These are phyloP conservation scores for Coffea canephora DNA, from an alignment of 257 asterid species.

Conservation along the genomic window DNA sequence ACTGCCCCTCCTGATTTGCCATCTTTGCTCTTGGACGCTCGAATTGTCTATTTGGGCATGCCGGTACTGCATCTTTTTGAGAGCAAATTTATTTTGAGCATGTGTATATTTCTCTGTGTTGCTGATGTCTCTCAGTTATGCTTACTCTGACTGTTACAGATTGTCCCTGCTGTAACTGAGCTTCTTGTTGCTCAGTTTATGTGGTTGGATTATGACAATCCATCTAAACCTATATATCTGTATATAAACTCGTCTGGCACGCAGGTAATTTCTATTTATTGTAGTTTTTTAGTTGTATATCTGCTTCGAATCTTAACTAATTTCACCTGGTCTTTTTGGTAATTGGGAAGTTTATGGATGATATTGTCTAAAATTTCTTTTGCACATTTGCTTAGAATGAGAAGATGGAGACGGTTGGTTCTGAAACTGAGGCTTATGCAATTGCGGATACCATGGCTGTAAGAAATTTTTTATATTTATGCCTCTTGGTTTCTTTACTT, in stretches of 20 bases:
- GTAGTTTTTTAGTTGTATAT: not conserved
- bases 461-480: constrained; percentile 34
- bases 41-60: constrained; percentile 94
- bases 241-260: constrained; percentile 93
- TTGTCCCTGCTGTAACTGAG: constrained; percentile 88
- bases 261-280: constrained; percentile 42
- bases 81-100: not conserved
- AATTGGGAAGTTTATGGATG: not conserved
- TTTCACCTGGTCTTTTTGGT: not conserved
- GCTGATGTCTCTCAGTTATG: not conserved
- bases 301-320: not conserved
- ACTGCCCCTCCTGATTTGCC: constrained; percentile 96
- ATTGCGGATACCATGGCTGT: constrained; percentile 83
- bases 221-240: constrained; percentile 77
- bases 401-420: constrained; percentile 77
- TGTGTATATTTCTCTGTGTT: not conserved
- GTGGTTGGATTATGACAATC: constrained; percentile 80
- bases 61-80: constrained; percentile 53
- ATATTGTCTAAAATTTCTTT: not conserved
- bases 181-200: constrained; percentile 83
- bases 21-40: constrained; percentile 81
- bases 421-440: constrained; percentile 90
- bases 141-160: constrained; percentile 43
- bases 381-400: constrained; percentile 51
- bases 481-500: not conserved